Evolutionary conservation across 345 rosid species (phyloP).

Genomic region (Abelmoschus esculentus): DNA sequence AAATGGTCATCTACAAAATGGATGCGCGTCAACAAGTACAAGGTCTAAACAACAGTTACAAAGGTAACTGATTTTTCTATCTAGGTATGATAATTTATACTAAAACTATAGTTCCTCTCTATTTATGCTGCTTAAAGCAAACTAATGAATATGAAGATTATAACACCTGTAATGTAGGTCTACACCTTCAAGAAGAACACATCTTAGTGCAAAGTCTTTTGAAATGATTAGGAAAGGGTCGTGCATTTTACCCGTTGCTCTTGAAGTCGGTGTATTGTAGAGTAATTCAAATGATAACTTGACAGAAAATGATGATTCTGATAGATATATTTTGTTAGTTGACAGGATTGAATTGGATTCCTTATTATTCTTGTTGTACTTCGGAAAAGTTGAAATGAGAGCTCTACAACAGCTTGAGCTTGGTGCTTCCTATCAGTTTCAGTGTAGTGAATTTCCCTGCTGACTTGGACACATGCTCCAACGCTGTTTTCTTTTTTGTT

Average conservation of each 20-base stretch:
- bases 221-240: background rate
- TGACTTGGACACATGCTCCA: conserved; percentile 6
- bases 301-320: background rate
- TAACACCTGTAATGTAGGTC: background rate
- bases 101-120: background rate
- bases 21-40: conserved; percentile 75
- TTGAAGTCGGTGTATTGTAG: background rate
- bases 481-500: background rate
- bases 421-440: background rate
- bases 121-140: background rate
- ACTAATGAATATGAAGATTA: background rate
- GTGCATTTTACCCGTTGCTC: background rate
- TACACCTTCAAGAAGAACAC: background rate
- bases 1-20: conserved; percentile 98
- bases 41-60: conserved; percentile 26
- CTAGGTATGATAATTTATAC: background rate
- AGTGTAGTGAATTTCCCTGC: background rate
- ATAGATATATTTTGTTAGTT: background rate
- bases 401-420: conserved; percentile 8
- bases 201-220: background rate
- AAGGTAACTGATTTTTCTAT: conserved; percentile 23
- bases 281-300: background rate
- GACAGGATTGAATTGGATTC: conserved; percentile 14
- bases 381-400: conserved; percentile 5
- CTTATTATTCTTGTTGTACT: background rate